Conservation (phyloP, 176 grass and related monocot species). For the Eremochloa ophiuroides region DNA sequence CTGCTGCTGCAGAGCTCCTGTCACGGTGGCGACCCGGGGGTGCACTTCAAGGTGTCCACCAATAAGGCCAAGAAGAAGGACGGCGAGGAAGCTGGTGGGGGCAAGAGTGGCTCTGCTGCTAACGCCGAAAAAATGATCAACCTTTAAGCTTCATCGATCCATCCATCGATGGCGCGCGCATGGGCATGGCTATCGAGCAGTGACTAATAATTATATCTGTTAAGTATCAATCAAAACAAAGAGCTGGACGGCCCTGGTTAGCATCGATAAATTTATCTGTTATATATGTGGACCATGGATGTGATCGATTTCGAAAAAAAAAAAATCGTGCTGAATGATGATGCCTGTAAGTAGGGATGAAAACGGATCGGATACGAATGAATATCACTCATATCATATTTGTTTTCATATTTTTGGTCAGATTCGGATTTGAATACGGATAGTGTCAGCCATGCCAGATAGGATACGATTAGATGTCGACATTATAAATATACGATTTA, state of each 20-base stretch:
- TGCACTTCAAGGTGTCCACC: slow-evolving; percentile 48
- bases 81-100: neutral
- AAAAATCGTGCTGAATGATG: neutral
- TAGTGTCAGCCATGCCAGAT: too few species aligned
- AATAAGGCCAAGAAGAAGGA: slow-evolving; percentile 16
- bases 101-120: neutral
- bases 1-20: slow-evolving; percentile 56
- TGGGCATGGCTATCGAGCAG: neutral
- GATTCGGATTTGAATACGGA: too few species aligned
- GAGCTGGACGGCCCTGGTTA: neutral
- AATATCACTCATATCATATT: too few species aligned
- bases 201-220: neutral
- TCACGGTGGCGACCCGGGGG: slow-evolving; percentile 38
- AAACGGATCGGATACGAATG: too few species aligned
- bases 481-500: too few species aligned
- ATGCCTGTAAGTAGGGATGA: too few species aligned
- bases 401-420: too few species aligned
- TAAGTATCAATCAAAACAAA: neutral
- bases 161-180: neutral
- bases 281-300: neutral
- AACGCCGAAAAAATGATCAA: slow-evolving; percentile 6
- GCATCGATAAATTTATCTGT: neutral
- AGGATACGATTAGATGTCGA: too few species aligned
- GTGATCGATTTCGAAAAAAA: neutral
- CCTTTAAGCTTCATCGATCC: too few species aligned